These are phyloP conservation scores for Usnea hakonensis DNA, from an alignment of 495 filamentous ascomycete genomes.

Conservation along the genomic window DNA sequence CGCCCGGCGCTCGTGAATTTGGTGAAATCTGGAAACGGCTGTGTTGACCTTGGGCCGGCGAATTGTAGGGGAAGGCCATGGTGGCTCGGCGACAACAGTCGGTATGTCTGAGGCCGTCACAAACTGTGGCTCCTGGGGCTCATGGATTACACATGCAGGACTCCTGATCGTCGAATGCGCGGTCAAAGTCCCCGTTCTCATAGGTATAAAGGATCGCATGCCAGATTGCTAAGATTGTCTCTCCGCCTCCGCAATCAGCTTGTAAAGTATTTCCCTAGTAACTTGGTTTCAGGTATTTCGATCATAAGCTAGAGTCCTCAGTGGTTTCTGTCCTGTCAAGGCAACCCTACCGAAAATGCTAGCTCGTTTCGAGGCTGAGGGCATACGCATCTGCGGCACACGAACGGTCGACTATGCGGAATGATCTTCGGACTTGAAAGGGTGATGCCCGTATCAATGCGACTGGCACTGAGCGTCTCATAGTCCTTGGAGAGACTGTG, in stretches of 20 bases:
- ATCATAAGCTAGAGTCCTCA: not conserved
- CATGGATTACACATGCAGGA: not conserved
- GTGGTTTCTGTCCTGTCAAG: slow-evolving; percentile 6
- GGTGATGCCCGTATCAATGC: not conserved
- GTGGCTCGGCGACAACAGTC: not conserved
- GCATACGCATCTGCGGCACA: slow-evolving; percentile 3
- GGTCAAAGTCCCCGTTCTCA: not conserved
- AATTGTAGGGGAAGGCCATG: slow-evolving; percentile 24
- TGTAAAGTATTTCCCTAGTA: not conserved
- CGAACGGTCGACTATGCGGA: not conserved
- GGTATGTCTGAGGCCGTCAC: not conserved
- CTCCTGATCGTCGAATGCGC: not conserved
- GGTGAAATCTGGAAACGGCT: slow-evolving; percentile 14
- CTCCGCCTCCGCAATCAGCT: not conserved
- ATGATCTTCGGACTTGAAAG: not conserved
- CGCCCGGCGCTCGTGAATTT: slow-evolving; percentile 13
- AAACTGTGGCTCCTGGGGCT: not conserved
- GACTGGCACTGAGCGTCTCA: not conserved
- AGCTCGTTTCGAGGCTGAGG: slow-evolving; percentile 9
- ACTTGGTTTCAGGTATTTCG: not conserved
- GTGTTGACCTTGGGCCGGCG: slow-evolving; percentile 15
- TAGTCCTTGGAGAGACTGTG: not conserved
- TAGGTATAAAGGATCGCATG: slow-evolving; percentile 6
- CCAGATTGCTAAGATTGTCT: not conserved
- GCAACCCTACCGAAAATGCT: slow-evolving; percentile 15